Evolutionary conservation across 2,329 filamentous ascomycete genomes (phyloP).

Genomic region (Fusarium brachygibbosum): DNA sequence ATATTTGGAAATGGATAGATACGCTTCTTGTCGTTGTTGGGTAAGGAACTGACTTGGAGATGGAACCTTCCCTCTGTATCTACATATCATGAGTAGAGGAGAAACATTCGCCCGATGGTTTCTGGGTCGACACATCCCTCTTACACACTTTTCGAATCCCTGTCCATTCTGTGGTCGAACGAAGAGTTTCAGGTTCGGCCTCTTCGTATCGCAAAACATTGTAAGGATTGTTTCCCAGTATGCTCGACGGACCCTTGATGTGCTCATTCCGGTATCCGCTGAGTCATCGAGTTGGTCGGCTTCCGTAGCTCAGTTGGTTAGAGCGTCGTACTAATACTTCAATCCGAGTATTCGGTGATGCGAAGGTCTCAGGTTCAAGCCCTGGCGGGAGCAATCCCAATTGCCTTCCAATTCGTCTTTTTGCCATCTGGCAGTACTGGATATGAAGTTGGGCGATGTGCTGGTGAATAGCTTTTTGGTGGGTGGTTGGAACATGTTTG

Average conservation of each 20-base stretch:
- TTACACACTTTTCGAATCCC: neutral
- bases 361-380: slow-evolving; percentile 35
- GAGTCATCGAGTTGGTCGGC: neutral
- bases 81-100: neutral
- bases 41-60: too few species aligned
- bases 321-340: slow-evolving; percentile 32
- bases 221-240: neutral
- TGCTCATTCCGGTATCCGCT: neutral
- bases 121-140: too few species aligned
- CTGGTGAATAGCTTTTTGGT: neutral
- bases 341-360: slow-evolving; percentile 22
- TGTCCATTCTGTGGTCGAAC: neutral
- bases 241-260: neutral
- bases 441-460: neutral
- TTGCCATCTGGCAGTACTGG: neutral
- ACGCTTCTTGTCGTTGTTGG: too few species aligned
- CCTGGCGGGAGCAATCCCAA: slow-evolving; percentile 24
- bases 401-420: slow-evolving; percentile 1
- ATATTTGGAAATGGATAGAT: too few species aligned
- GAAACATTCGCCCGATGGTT: too few species aligned
- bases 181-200: neutral
- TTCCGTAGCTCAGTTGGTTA: slow-evolving; percentile 24
- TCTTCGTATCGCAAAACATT: neutral
- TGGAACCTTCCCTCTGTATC: too few species aligned
- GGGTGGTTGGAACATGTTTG: neutral